These are phyloP conservation scores for Camellia lanceoleosa DNA, from an alignment of 148 eudicot species.

Conservation along the genomic window DNA sequence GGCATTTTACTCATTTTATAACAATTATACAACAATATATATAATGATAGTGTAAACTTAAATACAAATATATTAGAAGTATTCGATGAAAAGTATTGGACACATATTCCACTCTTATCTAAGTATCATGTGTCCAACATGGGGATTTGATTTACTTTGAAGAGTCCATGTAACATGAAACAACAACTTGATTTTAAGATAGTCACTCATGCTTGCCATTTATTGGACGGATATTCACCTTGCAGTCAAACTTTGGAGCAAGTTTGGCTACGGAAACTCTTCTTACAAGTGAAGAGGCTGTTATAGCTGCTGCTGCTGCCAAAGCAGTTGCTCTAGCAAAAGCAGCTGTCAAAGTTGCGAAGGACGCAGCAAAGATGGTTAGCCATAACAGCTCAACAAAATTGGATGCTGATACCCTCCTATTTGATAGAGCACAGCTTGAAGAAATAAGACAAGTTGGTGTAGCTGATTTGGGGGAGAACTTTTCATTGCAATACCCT, in stretches of 20 bases:
- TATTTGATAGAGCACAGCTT: slow-evolving; percentile 25
- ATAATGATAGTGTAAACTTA: too few relatives aligned
- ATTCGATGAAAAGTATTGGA: too few relatives aligned
- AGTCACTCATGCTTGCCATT: slow-evolving; percentile 6
- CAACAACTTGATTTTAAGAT: neutral
- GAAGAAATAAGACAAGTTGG: slow-evolving; percentile 28
- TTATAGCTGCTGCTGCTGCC: slow-evolving; percentile 74
- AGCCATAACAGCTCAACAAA: slow-evolving; percentile 19
- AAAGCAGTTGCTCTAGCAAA: slow-evolving; percentile 92
- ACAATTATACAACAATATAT: too few relatives aligned
- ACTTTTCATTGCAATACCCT: slow-evolving; percentile 18
- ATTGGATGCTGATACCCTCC: slow-evolving; percentile 29
- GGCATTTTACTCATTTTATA: too few relatives aligned
- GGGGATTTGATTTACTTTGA: too few relatives aligned
- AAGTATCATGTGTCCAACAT: too few relatives aligned
- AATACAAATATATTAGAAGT: too few relatives aligned
- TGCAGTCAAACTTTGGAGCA: slow-evolving; percentile 38
- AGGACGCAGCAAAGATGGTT: slow-evolving; percentile 62
- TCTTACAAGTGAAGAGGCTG: slow-evolving; percentile 67
- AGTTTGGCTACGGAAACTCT: slow-evolving; percentile 51
- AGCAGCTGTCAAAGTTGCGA: slow-evolving; percentile 71
- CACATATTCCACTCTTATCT: too few relatives aligned
- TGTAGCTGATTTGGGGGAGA: slow-evolving; percentile 26
- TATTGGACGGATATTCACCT: slow-evolving; percentile 16
- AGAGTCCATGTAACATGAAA: neutral